A percentile compares a stretch with the other conserved stretches of the same genome.
Evolutionary conservation across 805 yeast genomes (phyloP).

Genomic region (Starmerella geochares): DNA sequence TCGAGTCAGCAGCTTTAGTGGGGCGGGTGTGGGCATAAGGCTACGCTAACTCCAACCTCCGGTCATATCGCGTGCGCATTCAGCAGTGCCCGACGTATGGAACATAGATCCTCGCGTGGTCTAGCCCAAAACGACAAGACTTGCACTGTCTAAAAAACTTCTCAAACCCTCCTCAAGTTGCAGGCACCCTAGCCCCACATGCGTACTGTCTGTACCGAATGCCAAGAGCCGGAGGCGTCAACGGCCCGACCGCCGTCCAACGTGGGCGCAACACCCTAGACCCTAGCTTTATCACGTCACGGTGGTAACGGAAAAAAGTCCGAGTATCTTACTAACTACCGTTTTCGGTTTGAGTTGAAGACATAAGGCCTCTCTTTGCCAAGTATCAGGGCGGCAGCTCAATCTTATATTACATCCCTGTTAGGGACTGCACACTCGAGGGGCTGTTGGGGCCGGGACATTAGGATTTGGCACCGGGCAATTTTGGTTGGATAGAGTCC

Average conservation of each 20-base stretch:
- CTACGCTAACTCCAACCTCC: no score
- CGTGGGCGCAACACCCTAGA: background rate
- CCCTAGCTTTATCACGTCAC: constrained; percentile 5
- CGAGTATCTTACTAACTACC: constrained; percentile 5
- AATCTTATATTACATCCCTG: constrained; percentile 1
- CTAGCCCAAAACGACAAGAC: no score
- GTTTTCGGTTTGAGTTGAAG: constrained; percentile 3
- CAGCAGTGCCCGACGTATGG: no score
- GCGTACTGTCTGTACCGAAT: background rate
- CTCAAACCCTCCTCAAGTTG: background rate
- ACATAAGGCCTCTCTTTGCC: constrained; percentile 1
- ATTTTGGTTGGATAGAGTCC: background rate
- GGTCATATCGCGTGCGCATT: no score
- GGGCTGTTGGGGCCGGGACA: constrained; percentile 3
- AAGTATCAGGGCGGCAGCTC: constrained; percentile 2
- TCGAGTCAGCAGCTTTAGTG: no score
- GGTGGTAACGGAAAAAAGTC: constrained; percentile 3
- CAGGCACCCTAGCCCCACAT: background rate
- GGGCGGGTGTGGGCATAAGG: no score
- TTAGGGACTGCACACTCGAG: background rate
- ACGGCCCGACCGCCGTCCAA: background rate
- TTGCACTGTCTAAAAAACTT: background rate
- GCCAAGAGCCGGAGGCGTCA: background rate
- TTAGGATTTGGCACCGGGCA: background rate
- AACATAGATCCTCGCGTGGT: no score